phyloP scores from a whole-genome alignment of 2,329 filamentous ascomycete genomes.

The Beauveria pseudobassiana region DNA sequence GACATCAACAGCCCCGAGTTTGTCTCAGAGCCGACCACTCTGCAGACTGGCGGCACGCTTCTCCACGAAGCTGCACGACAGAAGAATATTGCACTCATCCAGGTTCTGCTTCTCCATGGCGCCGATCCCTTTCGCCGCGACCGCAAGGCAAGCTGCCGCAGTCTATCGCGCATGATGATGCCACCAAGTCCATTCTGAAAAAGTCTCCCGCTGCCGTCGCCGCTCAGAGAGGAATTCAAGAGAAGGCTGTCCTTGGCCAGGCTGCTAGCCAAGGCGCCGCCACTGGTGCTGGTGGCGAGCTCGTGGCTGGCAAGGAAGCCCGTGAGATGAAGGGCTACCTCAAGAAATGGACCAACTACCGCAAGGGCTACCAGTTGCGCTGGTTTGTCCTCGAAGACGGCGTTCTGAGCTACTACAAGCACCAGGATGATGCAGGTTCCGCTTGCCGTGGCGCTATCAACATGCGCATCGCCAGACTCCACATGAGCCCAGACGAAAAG shows the following conservation, averaged over 20 bases:
- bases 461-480: conserved; percentile 89
- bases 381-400: conserved; percentile 99
- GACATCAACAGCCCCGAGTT: conserved; percentile 92
- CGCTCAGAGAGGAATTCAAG: conserved; percentile 90
- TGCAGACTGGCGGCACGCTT: conserved; percentile 80
- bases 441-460: conserved; percentile 97
- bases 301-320: conserved; percentile 71
- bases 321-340: conserved; percentile 97
- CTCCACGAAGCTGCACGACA: conserved; percentile 85
- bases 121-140: conserved; percentile 94
- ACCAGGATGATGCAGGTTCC: conserved; percentile 93
- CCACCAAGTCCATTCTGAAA: conserved; percentile 81
- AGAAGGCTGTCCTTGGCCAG: conserved; percentile 88
- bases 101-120: conserved; percentile 84
- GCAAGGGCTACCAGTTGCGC: conserved; percentile 88
- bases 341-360: conserved; percentile 99
- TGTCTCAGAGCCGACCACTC: conserved; percentile 68
- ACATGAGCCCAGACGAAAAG: conserved; percentile 97
- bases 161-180: conserved; percentile 92
- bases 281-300: conserved; percentile 47
- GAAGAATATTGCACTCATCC: conserved; percentile 79
- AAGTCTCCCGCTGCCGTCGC: conserved; percentile 89
- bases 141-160: conserved; percentile 90
- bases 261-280: conserved; percentile 48
- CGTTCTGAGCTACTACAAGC: conserved; percentile 97